A percentile compares a stretch with the other conserved stretches of the same genome.
Evolutionary conservation across 1,284 basidiomycete genomes (phyloP).

Genomic region (Somion occarium): DNA sequence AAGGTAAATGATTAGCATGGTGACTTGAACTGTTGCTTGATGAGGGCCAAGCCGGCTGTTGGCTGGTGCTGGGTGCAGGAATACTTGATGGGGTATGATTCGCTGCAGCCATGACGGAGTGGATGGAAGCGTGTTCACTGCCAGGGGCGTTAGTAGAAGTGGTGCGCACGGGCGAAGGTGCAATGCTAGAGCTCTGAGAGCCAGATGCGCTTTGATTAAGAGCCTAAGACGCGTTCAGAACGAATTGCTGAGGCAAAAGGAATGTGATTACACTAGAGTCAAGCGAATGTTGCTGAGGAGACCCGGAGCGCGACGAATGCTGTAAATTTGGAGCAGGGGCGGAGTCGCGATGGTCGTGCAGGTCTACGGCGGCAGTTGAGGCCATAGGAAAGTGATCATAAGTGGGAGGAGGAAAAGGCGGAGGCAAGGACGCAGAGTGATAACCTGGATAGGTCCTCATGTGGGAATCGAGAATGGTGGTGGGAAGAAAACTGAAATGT

Average conservation of each 20-base stretch:
- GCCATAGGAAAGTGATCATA: conserved; percentile 39
- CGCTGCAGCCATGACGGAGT: conserved; percentile 54
- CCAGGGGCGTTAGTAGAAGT: conserved; percentile 29
- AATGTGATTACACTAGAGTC: conserved; percentile 36
- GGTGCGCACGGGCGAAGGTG: conserved; percentile 42
- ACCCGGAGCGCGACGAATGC: conserved; percentile 31
- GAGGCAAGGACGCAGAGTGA: conserved; percentile 18
- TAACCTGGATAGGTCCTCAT: conserved; percentile 30
- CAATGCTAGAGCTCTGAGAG: conserved; percentile 9
- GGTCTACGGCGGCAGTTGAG: conserved; percentile 31
- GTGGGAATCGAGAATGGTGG: conserved; percentile 28
- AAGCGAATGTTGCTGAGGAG: conserved; percentile 34
- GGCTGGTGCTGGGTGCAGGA: conserved; percentile 31
- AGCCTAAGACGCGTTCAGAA: conserved; percentile 25
- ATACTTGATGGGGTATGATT: conserved; percentile 26
- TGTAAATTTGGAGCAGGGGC: conserved; percentile 28
- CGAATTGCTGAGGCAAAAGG: conserved; percentile 20
- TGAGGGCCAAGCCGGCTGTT: conserved; percentile 35
- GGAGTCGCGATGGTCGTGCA: conserved; percentile 28
- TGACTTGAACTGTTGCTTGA: neutral
- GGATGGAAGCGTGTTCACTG: conserved; percentile 26
- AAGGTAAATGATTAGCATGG: neutral
- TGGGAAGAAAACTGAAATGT: conserved; percentile 32
- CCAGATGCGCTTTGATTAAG: conserved; percentile 21
- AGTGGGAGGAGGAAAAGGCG: conserved; percentile 30